Percentiles rank a stretch among this genome's conserved stretches.
These are phyloP conservation scores for Beverwykella pulmonaria DNA, from an alignment of 495 filamentous ascomycete genomes.

Conservation along the genomic window DNA sequence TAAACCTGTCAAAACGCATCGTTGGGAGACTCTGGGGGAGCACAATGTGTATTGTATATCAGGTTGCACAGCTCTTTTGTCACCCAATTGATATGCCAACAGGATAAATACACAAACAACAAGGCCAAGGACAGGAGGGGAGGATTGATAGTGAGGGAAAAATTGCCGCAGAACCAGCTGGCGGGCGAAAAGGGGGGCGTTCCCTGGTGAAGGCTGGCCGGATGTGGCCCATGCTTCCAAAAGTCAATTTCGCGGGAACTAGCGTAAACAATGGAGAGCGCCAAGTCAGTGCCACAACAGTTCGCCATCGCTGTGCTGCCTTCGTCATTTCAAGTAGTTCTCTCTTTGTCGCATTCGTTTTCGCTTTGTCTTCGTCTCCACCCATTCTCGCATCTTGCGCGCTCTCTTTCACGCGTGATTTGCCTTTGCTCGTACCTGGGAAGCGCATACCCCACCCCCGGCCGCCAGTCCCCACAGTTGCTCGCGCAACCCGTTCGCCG, in stretches of 20 bases:
- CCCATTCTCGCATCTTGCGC: not conserved
- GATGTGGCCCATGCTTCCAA: conserved; percentile 11
- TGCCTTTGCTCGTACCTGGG: not conserved
- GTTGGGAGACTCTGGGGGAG: not conserved
- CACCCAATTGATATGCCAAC: conserved; percentile 6
- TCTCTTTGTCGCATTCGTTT: not conserved
- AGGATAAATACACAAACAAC: not conserved
- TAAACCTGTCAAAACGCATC: conserved; percentile 28
- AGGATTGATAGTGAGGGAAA: not conserved
- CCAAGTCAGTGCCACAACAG: not conserved
- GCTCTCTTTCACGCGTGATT: not conserved
- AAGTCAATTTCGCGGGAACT: conserved; percentile 12
- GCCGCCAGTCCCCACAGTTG: conserved; percentile 15
- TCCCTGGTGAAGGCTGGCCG: not conserved
- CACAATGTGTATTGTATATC: not conserved
- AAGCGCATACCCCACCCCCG: conserved; percentile 1
- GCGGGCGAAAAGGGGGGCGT: not conserved
- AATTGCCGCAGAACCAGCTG: not conserved
- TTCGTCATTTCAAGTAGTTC: not conserved
- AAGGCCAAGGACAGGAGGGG: not conserved
- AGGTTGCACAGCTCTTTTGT: not conserved
- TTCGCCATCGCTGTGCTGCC: not conserved
- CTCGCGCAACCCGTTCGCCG: conserved; percentile 1
- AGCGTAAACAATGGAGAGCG: not conserved
- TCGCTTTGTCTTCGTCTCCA: not conserved